Evolutionary conservation across 2,329 filamentous ascomycete genomes (phyloP).

Genomic region (Chrysoporthe cubensis): DNA sequence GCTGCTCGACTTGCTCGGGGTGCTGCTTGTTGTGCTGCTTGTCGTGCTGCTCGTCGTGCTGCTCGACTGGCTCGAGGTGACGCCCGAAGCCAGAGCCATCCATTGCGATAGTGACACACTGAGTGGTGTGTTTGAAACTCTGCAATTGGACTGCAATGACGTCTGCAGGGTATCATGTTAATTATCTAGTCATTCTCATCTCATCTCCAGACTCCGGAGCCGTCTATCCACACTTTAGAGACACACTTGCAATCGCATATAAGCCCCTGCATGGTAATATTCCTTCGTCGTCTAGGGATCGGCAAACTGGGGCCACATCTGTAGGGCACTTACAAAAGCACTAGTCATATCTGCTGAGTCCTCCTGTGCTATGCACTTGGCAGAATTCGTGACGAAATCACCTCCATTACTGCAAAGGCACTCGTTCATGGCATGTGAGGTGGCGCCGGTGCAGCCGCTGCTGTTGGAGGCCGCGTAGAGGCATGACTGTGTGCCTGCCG

Average conservation of each 20-base stretch:
- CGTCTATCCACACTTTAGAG: neutral
- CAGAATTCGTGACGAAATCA: slow-evolving; percentile 52
- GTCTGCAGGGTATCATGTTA: slow-evolving; percentile 32
- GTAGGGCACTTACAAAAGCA: slow-evolving; percentile 39
- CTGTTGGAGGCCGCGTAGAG: slow-evolving; percentile 45
- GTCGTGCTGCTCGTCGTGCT: slow-evolving; percentile 30
- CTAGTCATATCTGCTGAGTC: slow-evolving; percentile 43
- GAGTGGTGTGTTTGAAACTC: slow-evolving; percentile 48
- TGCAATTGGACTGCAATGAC: slow-evolving; percentile 49
- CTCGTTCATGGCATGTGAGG: slow-evolving; percentile 46
- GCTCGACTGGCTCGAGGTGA: slow-evolving; percentile 25
- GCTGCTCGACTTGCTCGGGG: slow-evolving; percentile 27
- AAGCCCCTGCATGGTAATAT: neutral
- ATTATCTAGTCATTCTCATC: neutral
- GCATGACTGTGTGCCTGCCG: slow-evolving; percentile 46
- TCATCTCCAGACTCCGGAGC: neutral
- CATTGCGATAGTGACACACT: slow-evolving; percentile 47
- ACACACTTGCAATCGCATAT: neutral
- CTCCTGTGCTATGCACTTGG: slow-evolving; percentile 48
- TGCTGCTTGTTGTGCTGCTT: slow-evolving; percentile 27
- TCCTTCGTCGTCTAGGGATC: neutral
- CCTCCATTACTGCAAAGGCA: slow-evolving; percentile 56
- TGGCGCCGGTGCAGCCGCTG: slow-evolving; percentile 47
- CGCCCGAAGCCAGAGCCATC: slow-evolving; percentile 38
- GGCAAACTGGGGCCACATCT: neutral